Conservation (phyloP, 2,329 filamentous ascomycete genomes). For the Penicillium digitatum region DNA sequence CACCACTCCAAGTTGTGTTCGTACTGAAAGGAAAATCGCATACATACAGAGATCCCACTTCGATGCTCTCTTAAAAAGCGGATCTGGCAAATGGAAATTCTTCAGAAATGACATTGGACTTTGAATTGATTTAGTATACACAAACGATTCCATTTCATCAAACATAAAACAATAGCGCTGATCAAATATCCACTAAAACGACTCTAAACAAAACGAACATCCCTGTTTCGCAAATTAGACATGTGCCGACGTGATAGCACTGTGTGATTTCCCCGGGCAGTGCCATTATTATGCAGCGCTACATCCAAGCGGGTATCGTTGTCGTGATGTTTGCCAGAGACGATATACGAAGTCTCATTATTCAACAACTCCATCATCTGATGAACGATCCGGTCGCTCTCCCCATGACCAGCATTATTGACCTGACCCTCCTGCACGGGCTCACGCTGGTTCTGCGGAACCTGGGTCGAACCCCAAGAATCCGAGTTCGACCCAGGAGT, state of each 20-base stretch:
- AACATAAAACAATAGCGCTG: slow-evolving; percentile 7
- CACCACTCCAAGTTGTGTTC: too few species aligned
- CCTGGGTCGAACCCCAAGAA: slow-evolving; percentile 16
- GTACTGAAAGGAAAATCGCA: not conserved
- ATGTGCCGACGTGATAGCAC: slow-evolving; percentile 18
- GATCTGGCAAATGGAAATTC: not conserved
- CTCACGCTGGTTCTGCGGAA: slow-evolving; percentile 7
- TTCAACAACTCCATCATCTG: slow-evolving; percentile 17
- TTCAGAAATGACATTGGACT: not conserved
- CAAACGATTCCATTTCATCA: slow-evolving; percentile 5
- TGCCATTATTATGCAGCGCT: slow-evolving; percentile 14
- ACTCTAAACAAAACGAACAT: not conserved
- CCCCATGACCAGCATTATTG: slow-evolving; percentile 17
- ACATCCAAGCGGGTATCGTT: slow-evolving; percentile 9
- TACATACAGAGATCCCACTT: too few species aligned
- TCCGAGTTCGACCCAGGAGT: slow-evolving; percentile 21
- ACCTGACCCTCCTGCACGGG: slow-evolving; percentile 19
- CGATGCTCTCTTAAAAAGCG: too few species aligned
- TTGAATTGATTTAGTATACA: slow-evolving; percentile 12
- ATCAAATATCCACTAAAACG: not conserved
- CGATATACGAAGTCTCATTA: slow-evolving; percentile 12
- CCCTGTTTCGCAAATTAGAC: slow-evolving; percentile 21
- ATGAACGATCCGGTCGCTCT: slow-evolving; percentile 18
- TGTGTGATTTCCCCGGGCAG: slow-evolving; percentile 12
- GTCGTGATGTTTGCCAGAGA: slow-evolving; percentile 18